Base-by-base conservation (phyloP, 2,329 filamentous ascomycete genomes). In the Scedosporium apiospermum region DNA sequence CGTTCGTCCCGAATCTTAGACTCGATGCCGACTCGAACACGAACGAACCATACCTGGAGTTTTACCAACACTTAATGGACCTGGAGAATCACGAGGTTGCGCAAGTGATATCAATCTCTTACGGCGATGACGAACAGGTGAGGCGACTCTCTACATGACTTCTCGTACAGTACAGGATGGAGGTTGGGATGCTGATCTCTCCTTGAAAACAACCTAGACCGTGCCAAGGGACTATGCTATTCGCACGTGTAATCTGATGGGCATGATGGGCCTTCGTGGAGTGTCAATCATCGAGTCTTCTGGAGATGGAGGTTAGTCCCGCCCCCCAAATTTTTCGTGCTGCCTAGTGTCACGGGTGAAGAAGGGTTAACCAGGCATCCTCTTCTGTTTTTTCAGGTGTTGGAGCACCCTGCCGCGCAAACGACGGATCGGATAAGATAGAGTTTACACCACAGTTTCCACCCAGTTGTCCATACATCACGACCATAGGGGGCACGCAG, bases 21-120 rank as follows among this genome's bases (percentile, higher is more conserved):
- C 62, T 64, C 23, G 60, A 67, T 55, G 63, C 66, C 14, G 69
- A 69, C 7, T 66, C 75, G 66, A 80, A 85, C 66, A 76, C 75
- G n/a, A 88, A 89, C 71, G 87, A 89, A 74, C 86, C 86, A 0
- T 90, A 88, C 71, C 76, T 89, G 1, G 81, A 82, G n/a, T 88
- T 85, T 72, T 77, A 88, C 9, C 77, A 83, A 63, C 82, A 83
- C 70, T 73, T 89, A 3, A 71, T 74, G 49, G 77, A 83, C 55
- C 16, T 61, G 1, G 72, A 78, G 6, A 77, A 82, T 58, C 69
- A 75, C 2, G 71, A 80, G 18, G 74, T 89, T 1, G 86, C 87
- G 0, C 79, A 83, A 3, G 81, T 87, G 18, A 78, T 90, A 60
- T 81, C 80, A 41, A 85, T 83, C 10, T 88, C 85, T 0, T 90